phyloP scores from a whole-genome alignment of 2,329 filamentous ascomycete genomes.

The Bertia moriformis region DNA sequence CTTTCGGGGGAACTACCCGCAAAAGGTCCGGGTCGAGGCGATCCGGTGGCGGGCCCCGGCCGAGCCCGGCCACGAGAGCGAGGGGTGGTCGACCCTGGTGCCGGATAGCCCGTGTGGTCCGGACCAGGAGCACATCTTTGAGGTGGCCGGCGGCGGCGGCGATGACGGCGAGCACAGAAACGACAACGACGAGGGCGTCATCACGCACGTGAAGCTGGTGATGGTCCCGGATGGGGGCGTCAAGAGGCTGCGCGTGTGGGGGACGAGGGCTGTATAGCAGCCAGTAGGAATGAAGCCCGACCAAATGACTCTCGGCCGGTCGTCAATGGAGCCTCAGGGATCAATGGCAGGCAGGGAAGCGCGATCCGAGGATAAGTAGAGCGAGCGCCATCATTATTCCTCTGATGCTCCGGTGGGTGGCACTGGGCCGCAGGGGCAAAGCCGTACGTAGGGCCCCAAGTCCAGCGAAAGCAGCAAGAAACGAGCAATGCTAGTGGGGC shows the following conservation, averaged over 20 bases:
- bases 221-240: slow-evolving; percentile 90
- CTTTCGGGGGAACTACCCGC: slow-evolving; percentile 73
- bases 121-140: slow-evolving; percentile 60
- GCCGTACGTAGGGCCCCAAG: too few species aligned
- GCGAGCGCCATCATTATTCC: too few species aligned
- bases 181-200: slow-evolving; percentile 41
- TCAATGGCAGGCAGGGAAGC: too few species aligned
- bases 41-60: slow-evolving; percentile 36
- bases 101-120: slow-evolving; percentile 54
- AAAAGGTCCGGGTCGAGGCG: slow-evolving; percentile 55
- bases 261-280: slow-evolving; percentile 31
- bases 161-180: too few species aligned
- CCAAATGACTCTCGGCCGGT: too few species aligned
- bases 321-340: too few species aligned
- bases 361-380: too few species aligned
- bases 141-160: slow-evolving; percentile 23
- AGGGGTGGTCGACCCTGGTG: slow-evolving; percentile 53
- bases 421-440: too few species aligned
- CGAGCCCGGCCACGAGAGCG: slow-evolving; percentile 39
- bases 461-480: too few species aligned
- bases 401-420: too few species aligned
- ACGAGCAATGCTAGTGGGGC: too few species aligned
- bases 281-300: too few species aligned
- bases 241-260: slow-evolving; percentile 70
- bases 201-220: slow-evolving; percentile 76